Conservation (phyloP, 306 rosid genomes). For the Prosopis cineraria region DNA sequence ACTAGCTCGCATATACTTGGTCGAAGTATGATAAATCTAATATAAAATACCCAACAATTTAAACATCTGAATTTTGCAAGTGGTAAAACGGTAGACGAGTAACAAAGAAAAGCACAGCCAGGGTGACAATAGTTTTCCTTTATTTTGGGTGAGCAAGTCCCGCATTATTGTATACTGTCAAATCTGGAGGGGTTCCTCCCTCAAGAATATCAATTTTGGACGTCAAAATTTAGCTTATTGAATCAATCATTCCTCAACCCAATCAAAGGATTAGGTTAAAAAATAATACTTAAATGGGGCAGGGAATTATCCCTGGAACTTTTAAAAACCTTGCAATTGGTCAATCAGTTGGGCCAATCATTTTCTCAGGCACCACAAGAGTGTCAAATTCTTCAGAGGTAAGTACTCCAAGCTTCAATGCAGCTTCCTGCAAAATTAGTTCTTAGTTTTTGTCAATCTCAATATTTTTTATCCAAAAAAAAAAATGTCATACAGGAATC, state of each 20-base stretch:
- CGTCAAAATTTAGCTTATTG: slow-evolving; percentile 36
- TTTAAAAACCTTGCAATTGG: slow-evolving; percentile 6
- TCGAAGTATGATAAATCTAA: background rate
- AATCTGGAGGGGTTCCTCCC: slow-evolving; percentile 45
- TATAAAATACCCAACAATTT: background rate
- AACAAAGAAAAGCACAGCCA: background rate
- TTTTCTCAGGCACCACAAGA: slow-evolving; percentile 96
- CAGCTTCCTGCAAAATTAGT: slow-evolving; percentile 76
- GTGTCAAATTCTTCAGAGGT: slow-evolving; percentile 78
- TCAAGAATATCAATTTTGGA: slow-evolving; percentile 43
- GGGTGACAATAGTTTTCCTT: background rate
- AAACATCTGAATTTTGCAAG: background rate
- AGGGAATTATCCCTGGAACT: slow-evolving; percentile 6
- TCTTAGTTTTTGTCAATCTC: slow-evolving; percentile 7
- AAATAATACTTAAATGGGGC: slow-evolving; percentile 12
- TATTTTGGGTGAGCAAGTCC: slow-evolving; percentile 37
- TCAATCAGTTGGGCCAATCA: slow-evolving; percentile 92
- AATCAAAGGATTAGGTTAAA: slow-evolving; percentile 27
- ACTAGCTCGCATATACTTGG: background rate
- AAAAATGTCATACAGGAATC: slow-evolving; percentile 1
- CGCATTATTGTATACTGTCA: slow-evolving; percentile 27
- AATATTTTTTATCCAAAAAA: too few relatives aligned
- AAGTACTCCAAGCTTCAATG: slow-evolving; percentile 86
- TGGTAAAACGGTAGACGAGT: background rate
- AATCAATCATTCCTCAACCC: slow-evolving; percentile 31